A percentile compares a stretch with the other conserved stretches of the same genome.
These are phyloP conservation scores for Aspergillus neotritici DNA, from an alignment of 2,329 filamentous ascomycete genomes.

Conservation along the genomic window DNA sequence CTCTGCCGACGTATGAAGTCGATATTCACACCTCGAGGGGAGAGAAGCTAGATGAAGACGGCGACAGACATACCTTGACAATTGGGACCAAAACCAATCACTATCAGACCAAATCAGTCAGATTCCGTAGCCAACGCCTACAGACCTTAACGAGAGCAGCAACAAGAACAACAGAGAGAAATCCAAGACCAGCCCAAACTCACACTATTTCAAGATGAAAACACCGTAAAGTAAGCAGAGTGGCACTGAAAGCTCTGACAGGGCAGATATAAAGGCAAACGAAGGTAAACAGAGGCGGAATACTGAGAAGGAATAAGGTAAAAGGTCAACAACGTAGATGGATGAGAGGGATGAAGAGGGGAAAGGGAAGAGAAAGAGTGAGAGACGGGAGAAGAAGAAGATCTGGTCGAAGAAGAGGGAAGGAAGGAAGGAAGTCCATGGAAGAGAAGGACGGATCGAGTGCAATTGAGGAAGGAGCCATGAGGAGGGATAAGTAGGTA, in stretches of 20 bases:
- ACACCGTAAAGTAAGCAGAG: conserved; percentile 4
- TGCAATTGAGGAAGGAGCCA: no score
- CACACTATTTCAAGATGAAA: no score
- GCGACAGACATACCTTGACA: conserved; percentile 3
- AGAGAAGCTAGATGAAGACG: background rate
- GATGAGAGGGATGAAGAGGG: conserved; percentile 37
- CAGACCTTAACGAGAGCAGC: no score
- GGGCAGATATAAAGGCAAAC: no score
- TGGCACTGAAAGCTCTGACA: conserved; percentile 1
- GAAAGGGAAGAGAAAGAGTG: conserved; percentile 5
- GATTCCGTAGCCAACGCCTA: no score
- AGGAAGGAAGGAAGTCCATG: conserved; percentile 5
- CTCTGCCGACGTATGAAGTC: no score
- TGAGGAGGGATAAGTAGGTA: no score
- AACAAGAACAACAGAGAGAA: no score
- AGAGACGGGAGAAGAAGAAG: conserved; percentile 8
- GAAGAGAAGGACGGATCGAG: background rate
- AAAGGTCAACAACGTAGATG: conserved; percentile 48
- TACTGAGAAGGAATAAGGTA: background rate
- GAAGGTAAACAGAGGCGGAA: no score
- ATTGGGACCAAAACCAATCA: background rate
- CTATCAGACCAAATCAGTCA: no score
- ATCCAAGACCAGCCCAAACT: no score
- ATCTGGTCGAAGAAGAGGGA: conserved; percentile 8
- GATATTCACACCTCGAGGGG: no score